Base-by-base conservation (phyloP, 1,284 basidiomycete genomes). In the Mrakiaceae sp. region DNA sequence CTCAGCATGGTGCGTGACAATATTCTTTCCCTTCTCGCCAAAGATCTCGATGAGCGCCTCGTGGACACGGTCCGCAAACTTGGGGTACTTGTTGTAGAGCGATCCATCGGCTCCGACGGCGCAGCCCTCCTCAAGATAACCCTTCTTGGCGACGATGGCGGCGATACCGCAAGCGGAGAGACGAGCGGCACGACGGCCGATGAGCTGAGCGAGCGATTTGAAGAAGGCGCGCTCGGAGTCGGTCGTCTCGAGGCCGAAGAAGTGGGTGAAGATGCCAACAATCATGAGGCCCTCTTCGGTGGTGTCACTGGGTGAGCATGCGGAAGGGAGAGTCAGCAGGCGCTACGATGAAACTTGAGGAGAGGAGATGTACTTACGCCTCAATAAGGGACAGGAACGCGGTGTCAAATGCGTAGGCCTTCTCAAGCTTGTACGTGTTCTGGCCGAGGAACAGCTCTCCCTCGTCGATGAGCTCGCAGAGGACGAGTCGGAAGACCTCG, bases 281-380 rank as follows among this genome's bases (percentile, higher is more conserved):
- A 93, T 84, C 81, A 94, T 97, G 60, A 98, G 82, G 53, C 97
- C 83, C 75, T 98, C 95, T 73, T 98, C 95, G n/a, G 95, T 98
- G 2, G 90, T 87, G 76, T 98, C 95, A 71, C 88, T 91, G 72
- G 3, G 62, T 2, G 11, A 14, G 40, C 44, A 40, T 3, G 47
- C 55, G 11, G 50, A 52, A 50, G 48, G 16, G 47, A 40, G 6
- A 53, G 12, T 39, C 27, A 55, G 54, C 53, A 6, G 5, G n/a
- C 14, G 14, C 12, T 16, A 60, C 50, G 44, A 3, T 39, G 43
- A n/a, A 55, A 10, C 4, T 6, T 5, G n/a, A 3, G 53, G 12
- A 14, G 42, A 52, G 3, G n/a, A 14, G 10, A 46, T n/a, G 42
- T 5, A 69, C 78, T 62, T 69, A 87, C 86, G 85, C 88, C 79